These are phyloP conservation scores for Vanilla planifolia DNA, from an alignment of 106 monocot genomes.

Conservation along the genomic window DNA sequence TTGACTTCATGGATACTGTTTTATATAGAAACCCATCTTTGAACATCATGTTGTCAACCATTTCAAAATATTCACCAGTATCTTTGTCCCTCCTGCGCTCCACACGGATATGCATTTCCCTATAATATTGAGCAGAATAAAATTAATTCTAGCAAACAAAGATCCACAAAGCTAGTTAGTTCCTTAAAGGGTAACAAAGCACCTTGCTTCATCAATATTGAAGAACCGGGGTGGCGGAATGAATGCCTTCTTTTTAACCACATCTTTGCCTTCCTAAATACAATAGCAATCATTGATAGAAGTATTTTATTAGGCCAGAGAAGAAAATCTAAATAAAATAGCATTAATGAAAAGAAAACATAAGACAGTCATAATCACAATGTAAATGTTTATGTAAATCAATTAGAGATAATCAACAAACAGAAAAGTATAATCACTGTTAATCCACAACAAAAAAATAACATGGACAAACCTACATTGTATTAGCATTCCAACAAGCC, in stretches of 20 bases:
- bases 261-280: conserved; percentile 70
- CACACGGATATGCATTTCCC: conserved; percentile 88
- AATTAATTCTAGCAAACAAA: neutral
- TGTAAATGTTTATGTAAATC: neutral
- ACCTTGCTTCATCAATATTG: conserved; percentile 93
- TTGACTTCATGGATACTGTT: conserved; percentile 77
- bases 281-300: no score
- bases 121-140: conserved; percentile 14
- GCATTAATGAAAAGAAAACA: neutral
- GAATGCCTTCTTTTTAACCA: conserved; percentile 82
- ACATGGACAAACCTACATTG: neutral
- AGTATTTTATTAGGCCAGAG: neutral
- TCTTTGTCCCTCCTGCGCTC: conserved; percentile 65
- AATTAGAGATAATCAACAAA: neutral
- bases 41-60: conserved; percentile 79
- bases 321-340: neutral
- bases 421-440: neutral
- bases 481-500: neutral
- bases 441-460: neutral
- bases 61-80: conserved; percentile 75
- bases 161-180: neutral
- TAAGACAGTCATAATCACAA: neutral
- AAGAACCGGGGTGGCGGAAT: conserved; percentile 91
- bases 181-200: conserved; percentile 2
- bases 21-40: conserved; percentile 94